Evolutionary conservation across 75 land plant species (phyloP), one percentile per base, ranked within the genome.

Genomic region (Pinus albicaulis): DNA sequence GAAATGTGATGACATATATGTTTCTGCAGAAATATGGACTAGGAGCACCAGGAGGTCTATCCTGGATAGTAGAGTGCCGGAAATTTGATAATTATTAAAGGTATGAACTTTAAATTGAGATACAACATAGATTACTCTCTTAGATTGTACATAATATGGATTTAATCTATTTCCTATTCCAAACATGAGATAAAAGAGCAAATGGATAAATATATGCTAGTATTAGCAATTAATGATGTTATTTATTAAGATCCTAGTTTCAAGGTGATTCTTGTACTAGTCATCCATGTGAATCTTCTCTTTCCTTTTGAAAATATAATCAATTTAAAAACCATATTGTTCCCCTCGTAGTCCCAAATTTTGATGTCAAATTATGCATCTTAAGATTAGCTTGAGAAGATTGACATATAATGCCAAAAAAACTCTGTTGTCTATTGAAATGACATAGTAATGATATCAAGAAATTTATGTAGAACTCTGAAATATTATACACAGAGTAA

Each of bases 51-150:
- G 99, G 99, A 61, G 99, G 99, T 20, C 95, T 91, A 72, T 98
- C 99, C 34, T 98, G 99, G 99, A 98, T 98, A n/a, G 87, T 82
- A 28, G 82, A 98, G 72, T 98, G 99, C 98, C 72, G 95, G 79
- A 92, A 95, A 78, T 98, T 98, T 85, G 99, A 98, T 76, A 98
- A 98, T 75, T 95, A 92, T 22, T 98, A 98, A 91, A 82, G 83
- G 98, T 92, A 59, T 61, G 55, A 11, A 38, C 20, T 38, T 38
- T 3, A 55, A 57, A n/a, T 15, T 64, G 58, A 56, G 31, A 66
- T 53, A 23, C 8, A 26, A 25, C 28, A 41, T 52, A 16, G 23
- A 1, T 11, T 41, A 53, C 22, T 73, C 52, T 25, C 20, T 79
- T 59, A 60, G 56, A 20, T 24, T 55, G 26, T 56, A 6, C 15